A percentile compares a stretch with the other conserved stretches of the same genome.
phyloP scores from a whole-genome alignment of 2,329 filamentous ascomycete genomes.

The Hymenoscyphus linearis region DNA sequence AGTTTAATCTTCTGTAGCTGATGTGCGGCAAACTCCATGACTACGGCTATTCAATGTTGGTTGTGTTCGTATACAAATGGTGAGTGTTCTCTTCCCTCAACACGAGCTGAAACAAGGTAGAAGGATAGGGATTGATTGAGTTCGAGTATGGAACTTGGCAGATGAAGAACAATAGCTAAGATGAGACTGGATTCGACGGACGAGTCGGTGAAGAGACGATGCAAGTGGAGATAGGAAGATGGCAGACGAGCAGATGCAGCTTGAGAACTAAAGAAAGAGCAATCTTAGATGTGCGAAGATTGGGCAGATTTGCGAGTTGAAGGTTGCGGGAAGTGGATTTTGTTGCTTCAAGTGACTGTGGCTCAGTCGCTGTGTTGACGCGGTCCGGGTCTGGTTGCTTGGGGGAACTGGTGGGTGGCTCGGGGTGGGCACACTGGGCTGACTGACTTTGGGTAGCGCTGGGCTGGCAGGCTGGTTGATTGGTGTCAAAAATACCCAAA shows the following conservation, averaged over 20 bases:
- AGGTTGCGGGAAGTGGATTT: not conserved
- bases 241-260: not conserved
- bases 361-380: not conserved
- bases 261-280: not conserved
- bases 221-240: not conserved
- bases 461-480: too few relatives aligned
- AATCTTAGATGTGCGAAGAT: not conserved
- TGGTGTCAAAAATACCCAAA: not conserved
- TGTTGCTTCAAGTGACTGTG: not conserved
- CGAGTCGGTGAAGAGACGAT: not conserved
- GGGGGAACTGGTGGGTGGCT: too few relatives aligned
- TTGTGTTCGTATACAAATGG: constrained; percentile 1
- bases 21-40: constrained; percentile 30
- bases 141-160: not conserved
- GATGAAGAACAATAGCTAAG: not conserved
- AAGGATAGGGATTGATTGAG: not conserved
- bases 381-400: not conserved
- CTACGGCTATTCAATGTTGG: constrained; percentile 1
- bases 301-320: not conserved
- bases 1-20: constrained; percentile 42
- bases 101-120: constrained; percentile 6
- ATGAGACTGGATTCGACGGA: not conserved
- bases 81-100: not conserved
- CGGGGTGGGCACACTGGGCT: too few relatives aligned
- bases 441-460: too few relatives aligned